phyloP scores from a whole-genome alignment of 257 asterid species.

The Solanum etuberosum region DNA sequence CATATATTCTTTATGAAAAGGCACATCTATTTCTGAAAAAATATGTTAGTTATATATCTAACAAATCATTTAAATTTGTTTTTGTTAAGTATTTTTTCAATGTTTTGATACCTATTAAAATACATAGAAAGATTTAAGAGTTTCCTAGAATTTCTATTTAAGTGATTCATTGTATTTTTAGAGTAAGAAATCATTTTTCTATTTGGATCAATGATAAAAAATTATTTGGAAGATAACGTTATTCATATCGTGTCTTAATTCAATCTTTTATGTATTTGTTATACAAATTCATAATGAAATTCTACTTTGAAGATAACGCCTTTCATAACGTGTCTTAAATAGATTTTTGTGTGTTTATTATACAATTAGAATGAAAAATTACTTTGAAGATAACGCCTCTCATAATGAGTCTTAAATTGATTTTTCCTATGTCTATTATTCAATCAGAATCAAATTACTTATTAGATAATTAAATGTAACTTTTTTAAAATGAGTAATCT shows the following conservation, averaged over 20 bases:
- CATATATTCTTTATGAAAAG: not conserved
- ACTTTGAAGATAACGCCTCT: not conserved
- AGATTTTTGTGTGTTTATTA: not conserved
- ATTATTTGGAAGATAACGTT: not conserved
- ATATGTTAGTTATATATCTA: not conserved
- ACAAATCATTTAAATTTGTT: not conserved
- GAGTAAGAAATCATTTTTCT: too few relatives aligned
- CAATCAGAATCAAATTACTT: not conserved
- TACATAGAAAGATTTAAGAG: too few relatives aligned
- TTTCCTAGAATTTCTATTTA: too few relatives aligned
- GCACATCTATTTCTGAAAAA: not conserved
- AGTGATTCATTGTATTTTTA: too few relatives aligned
- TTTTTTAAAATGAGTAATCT: too few relatives aligned
- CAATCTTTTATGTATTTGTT: fast-evolving
- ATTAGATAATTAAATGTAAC: not conserved
- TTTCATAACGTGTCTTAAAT: not conserved
- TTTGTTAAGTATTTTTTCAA: not conserved
- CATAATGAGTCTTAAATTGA: too few relatives aligned
- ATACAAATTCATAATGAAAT: not conserved
- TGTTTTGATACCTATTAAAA: too few relatives aligned
- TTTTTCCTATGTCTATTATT: too few relatives aligned
- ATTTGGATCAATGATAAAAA: too few relatives aligned
- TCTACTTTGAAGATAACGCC: too few relatives aligned
- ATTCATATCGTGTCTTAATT: not conserved
- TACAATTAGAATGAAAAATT: too few relatives aligned